Evolutionary conservation across 1,284 basidiomycete species (phyloP).

Genomic region (Vanrija humicola): DNA sequence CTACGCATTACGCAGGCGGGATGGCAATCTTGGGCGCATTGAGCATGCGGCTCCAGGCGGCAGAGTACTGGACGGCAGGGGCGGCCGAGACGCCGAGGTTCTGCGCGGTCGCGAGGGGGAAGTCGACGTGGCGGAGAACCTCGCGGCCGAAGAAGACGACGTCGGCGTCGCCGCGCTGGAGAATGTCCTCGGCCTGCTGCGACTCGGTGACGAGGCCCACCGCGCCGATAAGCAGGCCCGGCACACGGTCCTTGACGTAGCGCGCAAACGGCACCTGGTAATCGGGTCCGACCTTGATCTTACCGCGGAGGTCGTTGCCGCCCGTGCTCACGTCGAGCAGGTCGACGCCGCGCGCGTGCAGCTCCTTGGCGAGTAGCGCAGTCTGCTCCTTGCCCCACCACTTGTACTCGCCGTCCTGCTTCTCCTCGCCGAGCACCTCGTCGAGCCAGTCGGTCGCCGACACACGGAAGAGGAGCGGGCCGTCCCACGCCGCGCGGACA

Average conservation of each 20-base stretch:
- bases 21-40: neutral
- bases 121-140: slow-evolving; percentile 45
- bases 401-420: slow-evolving; percentile 48
- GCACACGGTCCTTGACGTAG: slow-evolving; percentile 61
- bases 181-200: slow-evolving; percentile 62
- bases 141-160: slow-evolving; percentile 65
- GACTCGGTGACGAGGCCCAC: slow-evolving; percentile 70
- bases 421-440: slow-evolving; percentile 46
- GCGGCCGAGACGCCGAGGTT: slow-evolving; percentile 42
- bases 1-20: too few species aligned
- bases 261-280: slow-evolving; percentile 70
- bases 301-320: slow-evolving; percentile 62
- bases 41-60: slow-evolving; percentile 55
- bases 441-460: slow-evolving; percentile 73
- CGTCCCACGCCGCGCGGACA: slow-evolving; percentile 60
- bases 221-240: slow-evolving; percentile 57
- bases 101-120: slow-evolving; percentile 42
- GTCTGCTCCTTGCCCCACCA: slow-evolving; percentile 67
- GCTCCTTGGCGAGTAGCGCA: slow-evolving; percentile 56
- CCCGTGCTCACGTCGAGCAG: slow-evolving; percentile 66
- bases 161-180: slow-evolving; percentile 64
- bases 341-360: slow-evolving; percentile 63
- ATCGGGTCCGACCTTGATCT: slow-evolving; percentile 58
- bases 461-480: slow-evolving; percentile 69
- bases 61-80: slow-evolving; percentile 41